Evolutionary conservation across 1,139 yeast genomes (phyloP).

Genomic region (Suhomyces wounanorum): DNA sequence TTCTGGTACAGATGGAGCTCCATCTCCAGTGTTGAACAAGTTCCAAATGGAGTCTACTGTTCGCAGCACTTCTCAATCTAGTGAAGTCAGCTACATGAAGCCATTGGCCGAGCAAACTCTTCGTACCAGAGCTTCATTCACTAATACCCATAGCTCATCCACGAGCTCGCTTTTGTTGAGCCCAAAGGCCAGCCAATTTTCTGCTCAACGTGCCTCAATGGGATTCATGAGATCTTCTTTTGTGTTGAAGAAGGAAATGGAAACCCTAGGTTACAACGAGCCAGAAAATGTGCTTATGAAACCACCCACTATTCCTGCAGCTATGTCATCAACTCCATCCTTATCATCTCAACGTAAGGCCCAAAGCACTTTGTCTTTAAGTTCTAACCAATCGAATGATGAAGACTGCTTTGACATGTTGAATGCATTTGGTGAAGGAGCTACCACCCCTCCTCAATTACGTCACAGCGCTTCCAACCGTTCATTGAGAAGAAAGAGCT

Average conservation of each 20-base stretch:
- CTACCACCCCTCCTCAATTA: slow-evolving; percentile 9
- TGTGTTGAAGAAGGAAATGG: slow-evolving; percentile 30
- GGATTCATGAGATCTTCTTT: slow-evolving; percentile 34
- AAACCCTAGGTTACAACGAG: slow-evolving; percentile 29
- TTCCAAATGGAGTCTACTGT: slow-evolving; percentile 13
- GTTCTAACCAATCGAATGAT: slow-evolving; percentile 8
- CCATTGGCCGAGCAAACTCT: slow-evolving; percentile 12
- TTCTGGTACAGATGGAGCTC: slow-evolving; percentile 18
- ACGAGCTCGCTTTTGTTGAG: slow-evolving; percentile 11
- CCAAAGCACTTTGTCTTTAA: slow-evolving; percentile 8
- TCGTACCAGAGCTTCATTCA: slow-evolving; percentile 6
- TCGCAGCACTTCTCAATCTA: slow-evolving; percentile 16
- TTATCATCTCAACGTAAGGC: slow-evolving; percentile 5
- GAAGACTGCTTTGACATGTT: slow-evolving; percentile 24
- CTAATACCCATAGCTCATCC: slow-evolving; percentile 12
- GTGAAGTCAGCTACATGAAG: slow-evolving; percentile 18
- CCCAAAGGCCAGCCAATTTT: slow-evolving; percentile 10
- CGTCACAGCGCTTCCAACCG: slow-evolving; percentile 1
- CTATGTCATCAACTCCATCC: slow-evolving; percentile 11
- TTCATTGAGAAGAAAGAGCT: slow-evolving; percentile 1
- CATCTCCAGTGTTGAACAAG: slow-evolving; percentile 20
- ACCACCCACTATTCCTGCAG: slow-evolving; percentile 35
- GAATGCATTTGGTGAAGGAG: slow-evolving; percentile 19
- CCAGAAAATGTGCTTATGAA: slow-evolving; percentile 35
- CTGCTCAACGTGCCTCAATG: slow-evolving; percentile 21